Evolutionary conservation across 116 monocot genomes (phyloP).

Genomic region (Posidonia oceanica): DNA sequence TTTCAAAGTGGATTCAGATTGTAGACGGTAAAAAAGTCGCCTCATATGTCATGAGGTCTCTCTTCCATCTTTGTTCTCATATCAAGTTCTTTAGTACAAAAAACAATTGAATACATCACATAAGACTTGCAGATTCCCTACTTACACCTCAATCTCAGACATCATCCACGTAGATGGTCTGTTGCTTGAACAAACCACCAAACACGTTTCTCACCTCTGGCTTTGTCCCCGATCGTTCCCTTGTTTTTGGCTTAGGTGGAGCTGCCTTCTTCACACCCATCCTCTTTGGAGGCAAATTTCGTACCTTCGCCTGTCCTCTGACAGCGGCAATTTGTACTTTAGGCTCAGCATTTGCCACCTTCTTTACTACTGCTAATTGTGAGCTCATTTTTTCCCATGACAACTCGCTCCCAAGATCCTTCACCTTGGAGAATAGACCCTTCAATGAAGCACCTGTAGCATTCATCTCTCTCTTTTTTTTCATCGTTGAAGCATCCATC

Average conservation of each 20-base stretch:
- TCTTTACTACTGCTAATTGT: slow-evolving; percentile 30
- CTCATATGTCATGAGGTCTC: too few relatives aligned
- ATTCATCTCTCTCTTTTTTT: slow-evolving; percentile 23
- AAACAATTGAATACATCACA: too few relatives aligned
- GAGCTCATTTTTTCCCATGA: slow-evolving; percentile 64
- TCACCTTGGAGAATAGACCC: slow-evolving; percentile 30
- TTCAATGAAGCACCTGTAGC: slow-evolving; percentile 38
- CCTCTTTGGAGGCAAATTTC: slow-evolving; percentile 38
- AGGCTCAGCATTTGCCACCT: slow-evolving; percentile 16
- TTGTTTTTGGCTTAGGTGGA: slow-evolving; percentile 14
- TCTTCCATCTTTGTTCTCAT: too few relatives aligned
- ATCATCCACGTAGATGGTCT: slow-evolving; percentile 79
- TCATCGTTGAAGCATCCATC: too few relatives aligned
- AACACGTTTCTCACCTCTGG: slow-evolving; percentile 52
- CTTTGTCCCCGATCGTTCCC: slow-evolving; percentile 7
- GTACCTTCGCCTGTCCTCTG: slow-evolving; percentile 59
- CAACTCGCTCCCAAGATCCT: slow-evolving; percentile 30
- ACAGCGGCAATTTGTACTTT: slow-evolving; percentile 42
- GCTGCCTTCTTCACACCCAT: slow-evolving; percentile 35
- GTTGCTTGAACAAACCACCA: slow-evolving; percentile 82
- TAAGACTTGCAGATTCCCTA: too few relatives aligned
- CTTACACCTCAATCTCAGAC: not conserved
- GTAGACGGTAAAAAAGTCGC: too few relatives aligned
- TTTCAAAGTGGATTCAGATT: too few relatives aligned
- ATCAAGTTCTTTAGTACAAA: too few relatives aligned